Evolutionary conservation across 2,329 filamentous ascomycete genomes (phyloP).

Genomic region (Plectosphaerella plurivora): DNA sequence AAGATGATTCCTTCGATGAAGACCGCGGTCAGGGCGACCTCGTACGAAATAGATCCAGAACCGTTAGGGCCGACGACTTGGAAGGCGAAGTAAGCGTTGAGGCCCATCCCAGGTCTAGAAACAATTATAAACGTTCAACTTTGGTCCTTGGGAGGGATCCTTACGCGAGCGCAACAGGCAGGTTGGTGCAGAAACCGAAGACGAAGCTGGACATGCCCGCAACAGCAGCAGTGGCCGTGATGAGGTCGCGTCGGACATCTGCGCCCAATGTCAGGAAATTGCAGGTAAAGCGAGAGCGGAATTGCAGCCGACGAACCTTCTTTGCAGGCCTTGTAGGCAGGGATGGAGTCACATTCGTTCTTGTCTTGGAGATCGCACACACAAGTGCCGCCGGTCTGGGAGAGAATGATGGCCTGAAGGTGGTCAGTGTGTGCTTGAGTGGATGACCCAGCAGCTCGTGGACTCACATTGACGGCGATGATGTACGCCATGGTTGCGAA

Average conservation of each 20-base stretch:
- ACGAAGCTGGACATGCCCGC: slow-evolving; percentile 69
- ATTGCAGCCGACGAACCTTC: slow-evolving; percentile 29
- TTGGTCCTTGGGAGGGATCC: slow-evolving; percentile 14
- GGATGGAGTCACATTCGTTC: slow-evolving; percentile 43
- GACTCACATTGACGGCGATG: slow-evolving; percentile 63
- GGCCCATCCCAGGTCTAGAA: slow-evolving; percentile 59
- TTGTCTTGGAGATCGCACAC: slow-evolving; percentile 48
- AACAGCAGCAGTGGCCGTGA: slow-evolving; percentile 80
- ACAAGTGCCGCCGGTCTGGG: slow-evolving; percentile 74
- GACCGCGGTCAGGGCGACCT: slow-evolving; percentile 57
- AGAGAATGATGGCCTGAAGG: slow-evolving; percentile 64
- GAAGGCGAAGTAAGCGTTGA: slow-evolving; percentile 65
- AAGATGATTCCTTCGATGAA: slow-evolving; percentile 64
- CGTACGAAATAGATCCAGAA: slow-evolving; percentile 51
- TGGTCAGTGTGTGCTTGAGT: background rate
- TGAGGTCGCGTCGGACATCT: slow-evolving; percentile 69
- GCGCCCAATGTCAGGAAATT: background rate
- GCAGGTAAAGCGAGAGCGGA: background rate
- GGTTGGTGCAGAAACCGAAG: slow-evolving; percentile 78
- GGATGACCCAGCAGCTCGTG: background rate
- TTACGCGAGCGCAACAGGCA: slow-evolving; percentile 72
- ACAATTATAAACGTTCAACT: slow-evolving; percentile 5
- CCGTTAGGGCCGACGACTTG: slow-evolving; percentile 61
- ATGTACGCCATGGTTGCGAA: slow-evolving; percentile 84
- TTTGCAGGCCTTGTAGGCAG: slow-evolving; percentile 40